phyloP scores from a whole-genome alignment of 2,329 filamentous ascomycete genomes.

The Hirsutella thompsonii region DNA sequence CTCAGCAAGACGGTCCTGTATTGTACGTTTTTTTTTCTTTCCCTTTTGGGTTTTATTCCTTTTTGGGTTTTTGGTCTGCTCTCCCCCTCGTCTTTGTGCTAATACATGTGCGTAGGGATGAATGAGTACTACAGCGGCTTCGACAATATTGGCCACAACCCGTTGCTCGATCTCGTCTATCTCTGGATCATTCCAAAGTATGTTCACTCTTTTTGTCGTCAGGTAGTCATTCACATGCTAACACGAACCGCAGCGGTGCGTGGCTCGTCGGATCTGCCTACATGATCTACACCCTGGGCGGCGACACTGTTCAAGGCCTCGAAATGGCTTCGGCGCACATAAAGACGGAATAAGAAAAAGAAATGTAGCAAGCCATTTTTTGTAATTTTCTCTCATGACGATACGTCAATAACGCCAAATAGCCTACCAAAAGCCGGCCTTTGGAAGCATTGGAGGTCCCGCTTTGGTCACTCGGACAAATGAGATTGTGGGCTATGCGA shows the following conservation, averaged over 20 bases:
- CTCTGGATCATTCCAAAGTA: slow-evolving; percentile 49
- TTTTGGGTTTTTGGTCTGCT: too few species aligned
- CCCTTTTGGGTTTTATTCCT: not conserved
- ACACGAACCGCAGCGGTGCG: slow-evolving; percentile 26
- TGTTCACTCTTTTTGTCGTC: slow-evolving; percentile 12
- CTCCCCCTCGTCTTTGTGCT: too few species aligned
- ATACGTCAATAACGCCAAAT: too few species aligned
- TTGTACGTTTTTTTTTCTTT: slow-evolving; percentile 26
- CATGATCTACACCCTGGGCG: slow-evolving; percentile 35
- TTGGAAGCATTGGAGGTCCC: too few species aligned
- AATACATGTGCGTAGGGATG: slow-evolving; percentile 38
- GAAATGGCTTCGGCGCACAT: slow-evolving; percentile 20
- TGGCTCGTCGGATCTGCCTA: slow-evolving; percentile 42
- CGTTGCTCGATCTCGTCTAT: slow-evolving; percentile 26
- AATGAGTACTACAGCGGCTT: slow-evolving; percentile 44
- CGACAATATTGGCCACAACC: slow-evolving; percentile 45
- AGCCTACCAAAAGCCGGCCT: too few species aligned
- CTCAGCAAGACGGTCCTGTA: slow-evolving; percentile 49
- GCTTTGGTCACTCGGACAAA: too few species aligned
- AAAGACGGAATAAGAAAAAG: slow-evolving; percentile 25
- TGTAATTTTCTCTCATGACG: too few species aligned
- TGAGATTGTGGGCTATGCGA: too few species aligned
- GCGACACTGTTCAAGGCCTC: slow-evolving; percentile 34
- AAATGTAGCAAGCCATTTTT: not conserved
- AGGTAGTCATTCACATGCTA: not conserved